Evolutionary conservation across 768 basidiomycete genomes (phyloP), one percentile per base, ranked within the genome.

Genomic region (Boletus reticuloceps): DNA sequence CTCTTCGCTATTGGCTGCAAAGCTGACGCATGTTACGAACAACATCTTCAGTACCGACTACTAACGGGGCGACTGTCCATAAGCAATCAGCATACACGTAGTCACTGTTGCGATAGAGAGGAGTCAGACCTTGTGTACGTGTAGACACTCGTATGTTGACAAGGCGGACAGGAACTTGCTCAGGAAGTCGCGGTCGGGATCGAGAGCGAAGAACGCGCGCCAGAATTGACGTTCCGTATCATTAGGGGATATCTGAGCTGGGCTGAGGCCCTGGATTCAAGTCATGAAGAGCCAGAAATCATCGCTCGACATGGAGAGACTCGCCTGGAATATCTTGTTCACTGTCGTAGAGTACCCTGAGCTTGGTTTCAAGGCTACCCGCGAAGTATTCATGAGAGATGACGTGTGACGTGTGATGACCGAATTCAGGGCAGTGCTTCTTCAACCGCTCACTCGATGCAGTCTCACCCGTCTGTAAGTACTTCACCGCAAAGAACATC

Each of bases 321-420:
- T 56, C 66, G 56, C 77, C 71, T 76, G 76, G 42, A 86, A 74
- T 20, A 85, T 72, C 55, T 79, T 82, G 44, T 65, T 73, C 60
- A 82, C 80, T 13, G 73, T 73, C 1, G 69, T 64, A 47, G 79
- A 69, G 51, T 82, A 81, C 61, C 75, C 83, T 4, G 84, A 79
- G 49, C 67, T 73, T 46, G 79, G 59, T 41, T 61, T 68, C 44
- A 38, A 47, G 36, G 58, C 29, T n/a, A 47, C 41, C 9, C 46
- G 64, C 17, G 56, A 37, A n/a, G 50, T 36, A 29, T 52, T 43
- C 69, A 68, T 71, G 56, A 40, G 37, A 38, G 8, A 12, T 31
- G 45, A 20, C 16, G 27, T 14, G 55, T 47, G 32, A 41, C 17
- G 38, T 17, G 29, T 48, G 43, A 39, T 50, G 44, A 46, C 25